Percentiles rank a stretch among this genome's conserved stretches.
phyloP scores from a whole-genome alignment of 768 basidiomycete genomes.

The Trichaptum fuscoviolaceum region DNA sequence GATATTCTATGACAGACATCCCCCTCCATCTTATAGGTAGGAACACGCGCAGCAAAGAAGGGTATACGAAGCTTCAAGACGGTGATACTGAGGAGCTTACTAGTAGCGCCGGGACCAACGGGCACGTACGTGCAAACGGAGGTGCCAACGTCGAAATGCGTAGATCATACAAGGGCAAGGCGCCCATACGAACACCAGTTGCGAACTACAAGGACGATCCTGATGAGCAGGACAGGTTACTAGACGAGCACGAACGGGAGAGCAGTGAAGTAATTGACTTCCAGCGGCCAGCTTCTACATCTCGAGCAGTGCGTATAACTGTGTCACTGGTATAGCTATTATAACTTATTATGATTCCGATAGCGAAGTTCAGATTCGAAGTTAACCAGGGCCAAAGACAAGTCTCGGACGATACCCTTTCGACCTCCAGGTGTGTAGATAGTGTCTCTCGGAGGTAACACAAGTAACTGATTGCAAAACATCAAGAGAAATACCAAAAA shows the following conservation, averaged over 20 bases:
- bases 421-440: slow-evolving; percentile 53
- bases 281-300: slow-evolving; percentile 22
- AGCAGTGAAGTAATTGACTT: slow-evolving; percentile 31
- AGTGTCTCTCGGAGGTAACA: slow-evolving; percentile 1
- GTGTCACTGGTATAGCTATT: slow-evolving; percentile 1
- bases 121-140: slow-evolving; percentile 17
- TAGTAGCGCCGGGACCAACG: background rate
- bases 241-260: slow-evolving; percentile 30
- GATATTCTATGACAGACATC: slow-evolving; percentile 58
- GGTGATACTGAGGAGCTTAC: slow-evolving; percentile 2
- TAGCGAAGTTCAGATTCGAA: slow-evolving; percentile 11
- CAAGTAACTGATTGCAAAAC: background rate
- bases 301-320: slow-evolving; percentile 15
- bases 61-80: slow-evolving; percentile 41
- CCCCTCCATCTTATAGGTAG: slow-evolving; percentile 58
- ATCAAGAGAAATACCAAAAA: slow-evolving; percentile 62
- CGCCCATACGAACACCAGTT: slow-evolving; percentile 15
- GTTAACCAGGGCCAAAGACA: slow-evolving; percentile 43
- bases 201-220: slow-evolving; percentile 52
- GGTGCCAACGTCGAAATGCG: slow-evolving; percentile 23
- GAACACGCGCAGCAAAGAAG: slow-evolving; percentile 39
- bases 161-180: slow-evolving; percentile 23
- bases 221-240: slow-evolving; percentile 54
- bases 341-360: background rate
- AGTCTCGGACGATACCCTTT: slow-evolving; percentile 75